Evolutionary conservation across 176 grass and related monocot genomes (phyloP).

Genomic region (Eleusine coracana): DNA sequence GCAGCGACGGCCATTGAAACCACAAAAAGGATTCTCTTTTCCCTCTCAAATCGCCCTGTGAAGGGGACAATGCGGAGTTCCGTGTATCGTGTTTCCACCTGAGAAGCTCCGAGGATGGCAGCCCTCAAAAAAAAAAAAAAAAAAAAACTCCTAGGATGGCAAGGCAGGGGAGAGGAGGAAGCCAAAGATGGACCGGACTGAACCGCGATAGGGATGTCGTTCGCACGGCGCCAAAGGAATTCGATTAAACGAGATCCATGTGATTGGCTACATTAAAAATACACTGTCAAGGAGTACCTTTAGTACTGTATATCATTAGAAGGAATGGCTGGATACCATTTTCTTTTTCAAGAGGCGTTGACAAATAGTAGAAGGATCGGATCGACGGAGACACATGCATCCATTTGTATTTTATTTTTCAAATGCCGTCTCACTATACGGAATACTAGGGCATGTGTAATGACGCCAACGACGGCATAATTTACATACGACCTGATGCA

Average conservation of each 20-base stretch:
- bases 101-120: background rate
- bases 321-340: background rate
- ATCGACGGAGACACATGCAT: background rate
- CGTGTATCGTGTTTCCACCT: slow-evolving; percentile 5
- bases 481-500: no score
- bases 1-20: background rate
- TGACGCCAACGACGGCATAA: no score
- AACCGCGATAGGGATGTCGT: no score
- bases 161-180: background rate
- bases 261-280: background rate
- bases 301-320: no score
- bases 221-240: background rate
- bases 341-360: no score
- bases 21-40: background rate
- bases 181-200: background rate
- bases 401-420: no score
- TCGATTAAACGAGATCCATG: background rate
- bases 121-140: no score
- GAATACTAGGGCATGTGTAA: no score
- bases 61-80: background rate
- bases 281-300: background rate
- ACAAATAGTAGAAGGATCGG: background rate
- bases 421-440: no score
- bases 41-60: background rate
- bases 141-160: background rate